phyloP scores from a whole-genome alignment of 495 filamentous ascomycete species.

The Aspergillus funiculosus region DNA sequence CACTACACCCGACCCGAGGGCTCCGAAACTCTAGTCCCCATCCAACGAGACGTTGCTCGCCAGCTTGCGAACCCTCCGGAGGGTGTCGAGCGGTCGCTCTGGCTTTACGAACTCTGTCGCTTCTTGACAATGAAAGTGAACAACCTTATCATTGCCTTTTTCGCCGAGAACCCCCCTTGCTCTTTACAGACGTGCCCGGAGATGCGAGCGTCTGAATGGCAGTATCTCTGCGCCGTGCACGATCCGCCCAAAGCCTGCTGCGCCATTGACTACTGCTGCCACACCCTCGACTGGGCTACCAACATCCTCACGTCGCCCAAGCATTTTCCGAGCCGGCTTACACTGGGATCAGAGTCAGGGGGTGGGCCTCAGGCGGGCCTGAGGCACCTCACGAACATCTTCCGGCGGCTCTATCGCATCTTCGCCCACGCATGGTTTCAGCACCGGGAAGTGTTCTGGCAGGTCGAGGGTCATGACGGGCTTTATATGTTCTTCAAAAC shows the following conservation, averaged over 20 bases:
- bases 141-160: slow-evolving; percentile 81
- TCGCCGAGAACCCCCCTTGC: slow-evolving; percentile 83
- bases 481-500: slow-evolving; percentile 95
- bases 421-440: slow-evolving; percentile 99
- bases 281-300: slow-evolving; percentile 94
- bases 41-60: slow-evolving; percentile 65
- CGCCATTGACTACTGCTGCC: slow-evolving; percentile 97
- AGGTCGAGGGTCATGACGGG: slow-evolving; percentile 80
- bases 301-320: slow-evolving; percentile 85
- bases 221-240: slow-evolving; percentile 97
- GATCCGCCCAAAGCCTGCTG: slow-evolving; percentile 92
- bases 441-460: slow-evolving; percentile 91
- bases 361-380: slow-evolving; percentile 56
- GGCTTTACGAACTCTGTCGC: slow-evolving; percentile 96
- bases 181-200: slow-evolving; percentile 84
- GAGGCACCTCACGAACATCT: slow-evolving; percentile 88
- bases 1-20: slow-evolving; percentile 62
- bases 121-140: slow-evolving; percentile 92
- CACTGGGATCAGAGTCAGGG: slow-evolving; percentile 58
- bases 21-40: slow-evolving; percentile 52
- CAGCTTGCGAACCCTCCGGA: slow-evolving; percentile 72
- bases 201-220: slow-evolving; percentile 98
- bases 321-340: slow-evolving; percentile 84
- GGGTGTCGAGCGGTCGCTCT: slow-evolving; percentile 74
- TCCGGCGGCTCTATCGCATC: slow-evolving; percentile 87